phyloP scores from a whole-genome alignment of 345 rosid species.

The Diplotaxis tenuifolia region DNA sequence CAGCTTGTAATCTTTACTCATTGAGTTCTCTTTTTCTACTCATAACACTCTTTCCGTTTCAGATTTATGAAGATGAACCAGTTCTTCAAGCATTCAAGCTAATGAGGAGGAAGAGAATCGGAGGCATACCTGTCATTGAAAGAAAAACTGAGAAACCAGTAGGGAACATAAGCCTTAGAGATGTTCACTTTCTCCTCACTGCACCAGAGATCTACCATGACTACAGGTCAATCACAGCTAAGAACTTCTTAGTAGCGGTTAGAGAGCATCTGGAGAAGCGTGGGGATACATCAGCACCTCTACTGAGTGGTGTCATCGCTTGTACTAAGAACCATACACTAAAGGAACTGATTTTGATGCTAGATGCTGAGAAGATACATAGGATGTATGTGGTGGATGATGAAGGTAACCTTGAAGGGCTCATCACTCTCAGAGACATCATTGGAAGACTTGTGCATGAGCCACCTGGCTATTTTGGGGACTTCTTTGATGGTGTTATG shows the following conservation, averaged over 20 bases:
- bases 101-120: slow-evolving; percentile 78
- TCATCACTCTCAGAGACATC: slow-evolving; percentile 85
- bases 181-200: slow-evolving; percentile 83
- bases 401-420: slow-evolving; percentile 83
- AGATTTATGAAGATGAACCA: slow-evolving; percentile 93
- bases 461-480: slow-evolving; percentile 95
- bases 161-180: slow-evolving; percentile 91
- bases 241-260: slow-evolving; percentile 71
- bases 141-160: slow-evolving; percentile 57
- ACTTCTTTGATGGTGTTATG: slow-evolving; percentile 89
- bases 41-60: slow-evolving; percentile 7
- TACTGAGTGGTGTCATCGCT: slow-evolving; percentile 61
- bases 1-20: slow-evolving; percentile 6
- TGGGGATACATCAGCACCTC: slow-evolving; percentile 47
- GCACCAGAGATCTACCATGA: slow-evolving; percentile 91
- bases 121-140: slow-evolving; percentile 82
- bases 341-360: slow-evolving; percentile 72
- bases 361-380: slow-evolving; percentile 68
- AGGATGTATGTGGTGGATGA: slow-evolving; percentile 81
- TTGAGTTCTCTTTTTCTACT: not conserved
- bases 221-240: slow-evolving; percentile 83
- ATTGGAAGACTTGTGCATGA: slow-evolving; percentile 90
- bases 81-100: slow-evolving; percentile 97
- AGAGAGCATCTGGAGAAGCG: slow-evolving; percentile 60
- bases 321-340: slow-evolving; percentile 62